Conservation (phyloP, 768 basidiomycete species). For the Cyathus striatus region DNA sequence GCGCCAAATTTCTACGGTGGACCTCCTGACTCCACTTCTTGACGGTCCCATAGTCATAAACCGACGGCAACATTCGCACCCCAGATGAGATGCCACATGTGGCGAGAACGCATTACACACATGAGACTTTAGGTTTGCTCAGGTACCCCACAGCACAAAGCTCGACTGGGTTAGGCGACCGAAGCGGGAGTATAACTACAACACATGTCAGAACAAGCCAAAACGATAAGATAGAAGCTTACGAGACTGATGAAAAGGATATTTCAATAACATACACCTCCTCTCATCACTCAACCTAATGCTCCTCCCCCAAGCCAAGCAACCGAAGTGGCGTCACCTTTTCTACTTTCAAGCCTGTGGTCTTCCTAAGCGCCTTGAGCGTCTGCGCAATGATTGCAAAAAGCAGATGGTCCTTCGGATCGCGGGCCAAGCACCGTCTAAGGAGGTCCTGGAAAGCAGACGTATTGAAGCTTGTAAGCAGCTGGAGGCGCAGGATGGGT, state of each 20-base stretch:
- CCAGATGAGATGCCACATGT: too few species aligned
- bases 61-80: constrained; percentile 26
- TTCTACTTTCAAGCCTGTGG: constrained; percentile 25
- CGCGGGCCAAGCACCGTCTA: constrained; percentile 51
- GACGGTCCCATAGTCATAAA: constrained; percentile 40
- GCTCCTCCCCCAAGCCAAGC: constrained; percentile 4
- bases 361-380: constrained; percentile 40
- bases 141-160: too few species aligned
- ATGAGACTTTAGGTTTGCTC: too few species aligned
- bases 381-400: constrained; percentile 48
- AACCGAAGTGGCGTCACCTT: constrained; percentile 16
- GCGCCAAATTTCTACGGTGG: constrained; percentile 55
- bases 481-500: constrained; percentile 47
- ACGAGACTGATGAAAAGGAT: too few species aligned
- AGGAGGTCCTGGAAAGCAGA: constrained; percentile 41
- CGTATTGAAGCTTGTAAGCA: constrained; percentile 30
- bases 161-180: too few species aligned
- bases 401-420: constrained; percentile 44
- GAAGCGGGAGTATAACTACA: constrained; percentile 19
- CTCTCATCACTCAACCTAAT: too few species aligned
- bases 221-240: constrained; percentile 1
- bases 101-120: too few species aligned
- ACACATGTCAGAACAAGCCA: constrained; percentile 27
- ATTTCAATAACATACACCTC: too few species aligned
- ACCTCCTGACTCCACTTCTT: constrained; percentile 41